Conservation (phyloP, 2,329 filamentous ascomycete species). For the Colletotrichum melonis region DNA sequence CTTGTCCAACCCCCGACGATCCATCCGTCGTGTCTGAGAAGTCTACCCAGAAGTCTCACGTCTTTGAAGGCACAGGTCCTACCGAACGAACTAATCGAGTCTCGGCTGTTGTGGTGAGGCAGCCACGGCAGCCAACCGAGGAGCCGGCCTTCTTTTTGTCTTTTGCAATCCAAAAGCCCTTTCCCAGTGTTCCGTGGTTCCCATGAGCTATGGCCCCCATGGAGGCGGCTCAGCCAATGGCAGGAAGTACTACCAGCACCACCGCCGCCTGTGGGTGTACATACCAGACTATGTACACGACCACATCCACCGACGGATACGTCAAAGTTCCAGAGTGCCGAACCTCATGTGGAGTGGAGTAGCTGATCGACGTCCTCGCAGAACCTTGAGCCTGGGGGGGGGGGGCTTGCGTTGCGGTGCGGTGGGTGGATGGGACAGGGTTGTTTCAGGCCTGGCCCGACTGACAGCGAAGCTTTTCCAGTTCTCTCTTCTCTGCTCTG, state of each 20-base stretch:
- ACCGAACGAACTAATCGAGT: background rate
- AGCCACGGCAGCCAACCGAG: background rate
- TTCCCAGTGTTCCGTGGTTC: too few relatives aligned
- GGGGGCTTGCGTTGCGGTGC: background rate
- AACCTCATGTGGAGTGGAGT: constrained; percentile 33
- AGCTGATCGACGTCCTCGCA: constrained; percentile 30
- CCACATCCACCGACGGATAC: background rate
- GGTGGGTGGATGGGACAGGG: constrained; percentile 26
- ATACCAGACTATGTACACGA: too few relatives aligned
- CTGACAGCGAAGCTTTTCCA: constrained; percentile 30
- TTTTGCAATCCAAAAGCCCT: background rate
- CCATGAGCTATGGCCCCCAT: background rate
- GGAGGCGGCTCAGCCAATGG: background rate
- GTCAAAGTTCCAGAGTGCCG: constrained; percentile 12
- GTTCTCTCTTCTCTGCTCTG: background rate
- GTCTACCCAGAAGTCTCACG: background rate
- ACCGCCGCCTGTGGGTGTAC: background rate
- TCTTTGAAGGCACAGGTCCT: background rate
- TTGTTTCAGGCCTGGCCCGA: constrained; percentile 29
- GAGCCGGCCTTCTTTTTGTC: background rate
- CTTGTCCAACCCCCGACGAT: background rate
- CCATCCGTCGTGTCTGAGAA: background rate
- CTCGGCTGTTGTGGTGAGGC: background rate
- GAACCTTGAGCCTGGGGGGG: constrained; percentile 12
- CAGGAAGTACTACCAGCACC: background rate